Percentiles rank a stretch among this genome's conserved stretches.
phyloP scores from a whole-genome alignment of 1,284 basidiomycete species.

The Fistulinella cinereoalba region DNA sequence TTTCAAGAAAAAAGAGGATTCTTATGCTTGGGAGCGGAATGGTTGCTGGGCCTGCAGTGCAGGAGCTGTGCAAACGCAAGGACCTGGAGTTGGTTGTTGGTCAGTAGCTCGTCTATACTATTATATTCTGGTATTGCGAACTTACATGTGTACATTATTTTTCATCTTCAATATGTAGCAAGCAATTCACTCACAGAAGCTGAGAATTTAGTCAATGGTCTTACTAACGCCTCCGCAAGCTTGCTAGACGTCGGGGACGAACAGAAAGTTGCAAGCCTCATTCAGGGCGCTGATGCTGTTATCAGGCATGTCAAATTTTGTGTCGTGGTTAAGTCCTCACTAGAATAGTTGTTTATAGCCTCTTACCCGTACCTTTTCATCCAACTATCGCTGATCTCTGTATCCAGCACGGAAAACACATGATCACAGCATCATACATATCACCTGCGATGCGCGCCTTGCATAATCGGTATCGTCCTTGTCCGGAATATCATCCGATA shows the following conservation, averaged over 20 bases:
- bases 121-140: slow-evolving; percentile 6
- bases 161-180: not conserved
- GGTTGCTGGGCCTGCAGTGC: slow-evolving; percentile 83
- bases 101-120: slow-evolving; percentile 39
- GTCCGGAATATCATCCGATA: not conserved
- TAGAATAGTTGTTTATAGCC: slow-evolving; percentile 53
- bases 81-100: slow-evolving; percentile 75
- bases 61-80: slow-evolving; percentile 57
- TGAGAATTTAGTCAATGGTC: slow-evolving; percentile 48
- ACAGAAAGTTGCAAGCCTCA: slow-evolving; percentile 48
- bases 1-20: slow-evolving; percentile 59
- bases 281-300: slow-evolving; percentile 61
- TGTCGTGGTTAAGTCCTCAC: too few relatives aligned
- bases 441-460: slow-evolving; percentile 77
- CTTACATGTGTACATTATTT: slow-evolving; percentile 14
- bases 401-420: slow-evolving; percentile 69
- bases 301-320: slow-evolving; percentile 60
- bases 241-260: slow-evolving; percentile 63
- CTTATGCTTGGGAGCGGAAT: slow-evolving; percentile 89
- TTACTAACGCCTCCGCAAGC: slow-evolving; percentile 58
- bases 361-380: slow-evolving; percentile 82
- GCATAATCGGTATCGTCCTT: slow-evolving; percentile 50
- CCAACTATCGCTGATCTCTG: slow-evolving; percentile 74
- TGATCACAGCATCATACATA: slow-evolving; percentile 93
- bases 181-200: slow-evolving; percentile 72